Percentiles rank a stretch among this genome's conserved stretches.
These are phyloP conservation scores for Kazachstania martiniae DNA, from an alignment of 805 yeast species.

Conservation along the genomic window DNA sequence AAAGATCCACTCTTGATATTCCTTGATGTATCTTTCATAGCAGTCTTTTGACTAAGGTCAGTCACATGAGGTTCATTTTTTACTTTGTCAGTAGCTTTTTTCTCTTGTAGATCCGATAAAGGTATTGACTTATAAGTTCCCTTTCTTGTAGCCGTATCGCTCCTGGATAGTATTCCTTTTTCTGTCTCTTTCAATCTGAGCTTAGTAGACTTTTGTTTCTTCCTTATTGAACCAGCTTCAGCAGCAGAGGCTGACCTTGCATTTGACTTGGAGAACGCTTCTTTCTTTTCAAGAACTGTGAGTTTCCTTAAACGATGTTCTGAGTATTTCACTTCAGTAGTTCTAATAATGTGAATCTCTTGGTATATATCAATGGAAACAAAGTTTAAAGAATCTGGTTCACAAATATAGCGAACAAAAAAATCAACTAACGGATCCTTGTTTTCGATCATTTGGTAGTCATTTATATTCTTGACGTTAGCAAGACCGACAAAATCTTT, in stretches of 20 bases:
- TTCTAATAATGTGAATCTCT: constrained; percentile 11
- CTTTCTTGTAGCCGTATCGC: too few species aligned
- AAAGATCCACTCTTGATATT: too few species aligned
- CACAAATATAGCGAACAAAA: constrained; percentile 27
- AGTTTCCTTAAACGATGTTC: constrained; percentile 20
- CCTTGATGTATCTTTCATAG: too few species aligned
- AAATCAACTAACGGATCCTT: constrained; percentile 25
- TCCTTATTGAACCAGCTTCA: not conserved
- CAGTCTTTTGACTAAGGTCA: too few species aligned
- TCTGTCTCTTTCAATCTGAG: too few species aligned
- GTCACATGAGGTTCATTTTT: too few species aligned
- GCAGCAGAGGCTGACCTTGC: not conserved
- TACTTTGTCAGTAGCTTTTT: too few species aligned
- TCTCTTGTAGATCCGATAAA: too few species aligned
- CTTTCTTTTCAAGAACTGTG: constrained; percentile 6
- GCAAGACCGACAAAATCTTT: constrained; percentile 35
- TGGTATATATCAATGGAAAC: constrained; percentile 15
- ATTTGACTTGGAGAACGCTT: not conserved
- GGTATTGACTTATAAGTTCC: too few species aligned
- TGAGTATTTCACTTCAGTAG: constrained; percentile 17
- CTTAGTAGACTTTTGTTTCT: too few species aligned
- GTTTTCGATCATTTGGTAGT: constrained; percentile 26
- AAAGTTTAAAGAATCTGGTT: constrained; percentile 22
- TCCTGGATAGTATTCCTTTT: too few species aligned
- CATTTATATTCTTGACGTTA: constrained; percentile 31